A percentile compares a stretch with the other conserved stretches of the same genome.
Evolutionary conservation across 176 grass and related monocot species (phyloP).

Genomic region (Miscanthus lutarioriparius): DNA sequence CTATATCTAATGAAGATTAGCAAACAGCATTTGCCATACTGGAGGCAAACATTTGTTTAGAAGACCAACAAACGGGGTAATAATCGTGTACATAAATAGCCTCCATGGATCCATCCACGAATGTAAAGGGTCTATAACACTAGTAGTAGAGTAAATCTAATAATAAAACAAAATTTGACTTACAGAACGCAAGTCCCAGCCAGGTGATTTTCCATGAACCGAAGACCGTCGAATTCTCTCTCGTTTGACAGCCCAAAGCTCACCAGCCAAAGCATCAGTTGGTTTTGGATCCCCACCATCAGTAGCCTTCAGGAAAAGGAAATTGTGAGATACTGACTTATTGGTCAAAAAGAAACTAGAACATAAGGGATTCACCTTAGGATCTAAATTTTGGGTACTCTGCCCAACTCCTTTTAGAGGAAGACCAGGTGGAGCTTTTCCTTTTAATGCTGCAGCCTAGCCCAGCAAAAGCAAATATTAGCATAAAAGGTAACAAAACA

Average conservation of each 20-base stretch:
- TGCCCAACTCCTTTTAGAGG: constrained; percentile 83
- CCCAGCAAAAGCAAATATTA: constrained; percentile 36
- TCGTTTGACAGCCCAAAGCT: constrained; percentile 89
- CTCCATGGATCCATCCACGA: not conserved
- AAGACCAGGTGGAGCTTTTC: constrained; percentile 82
- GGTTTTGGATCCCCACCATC: constrained; percentile 74
- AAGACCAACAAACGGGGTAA: not conserved
- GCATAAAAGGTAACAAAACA: not conserved
- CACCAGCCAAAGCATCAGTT: constrained; percentile 93
- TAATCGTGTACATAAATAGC: not conserved
- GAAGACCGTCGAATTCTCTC: constrained; percentile 84
- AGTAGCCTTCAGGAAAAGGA: constrained; percentile 42
- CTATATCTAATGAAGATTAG: not conserved
- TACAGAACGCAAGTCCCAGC: constrained; percentile 98
- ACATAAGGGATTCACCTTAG: constrained; percentile 47
- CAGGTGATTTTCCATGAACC: constrained; percentile 80
- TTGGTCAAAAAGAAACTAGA: constrained; percentile 16
- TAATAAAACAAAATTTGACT: constrained; percentile 16
- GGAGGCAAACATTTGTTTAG: not conserved
- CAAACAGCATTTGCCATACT: not conserved
- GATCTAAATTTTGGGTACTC: constrained; percentile 61
- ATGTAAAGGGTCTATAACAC: not conserved
- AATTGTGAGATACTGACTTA: constrained; percentile 24
- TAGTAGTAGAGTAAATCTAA: not conserved
- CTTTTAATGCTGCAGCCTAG: constrained; percentile 93